Evolutionary conservation across 805 yeast genomes (phyloP), one percentile per base, ranked within the genome.

Genomic region (Yueomyces sinensis): DNA sequence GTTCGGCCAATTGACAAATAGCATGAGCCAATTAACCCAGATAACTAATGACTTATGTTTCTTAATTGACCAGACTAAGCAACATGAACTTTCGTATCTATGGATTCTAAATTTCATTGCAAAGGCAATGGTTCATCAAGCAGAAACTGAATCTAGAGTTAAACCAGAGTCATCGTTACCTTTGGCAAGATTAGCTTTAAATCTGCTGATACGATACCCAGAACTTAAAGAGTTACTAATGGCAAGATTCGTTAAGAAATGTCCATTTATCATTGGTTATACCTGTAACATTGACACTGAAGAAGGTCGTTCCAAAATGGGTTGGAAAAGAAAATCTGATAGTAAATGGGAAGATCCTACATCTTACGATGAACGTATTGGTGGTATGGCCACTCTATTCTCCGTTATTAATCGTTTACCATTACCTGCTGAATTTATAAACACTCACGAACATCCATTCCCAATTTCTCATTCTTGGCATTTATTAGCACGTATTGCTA

Each of bases 81-180:
- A 49, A 6, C 56, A 68, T 40, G 68, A 66, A 3, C 47, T 79
- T 14, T 79, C 77, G 1, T 81, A 61, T 46, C 55, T 67, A 24
- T 87, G 93, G 86, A 66, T 81, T 5, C 58, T 86, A 25, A 91
- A 91, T 50, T 79, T 78, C 49, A 69, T 82, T 20, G 80, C 95
- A 4, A 91, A 91, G 50, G 81, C 89, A 3, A 61, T 87, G 2
- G 82, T 91, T 1, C 73, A 80, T 19, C 98, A 91, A 58, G 89
- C 96, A 1, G 97, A 87, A 56, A 73, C 93, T 1, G 98, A 91
- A 56, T 87, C 84, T 7, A 67, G 80, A 13, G 93, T 82, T 0
- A 72, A 77, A 38, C 76, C 93, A 2, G 70, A 72, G 30, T 74
- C 86, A 3, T 82, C 95, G 0, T 48, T 81, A 7, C 94, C 98